A percentile compares a stretch with the other conserved stretches of the same genome.
Conservation (phyloP, 495 filamentous ascomycete species). For the Glarea lozoyensis region DNA sequence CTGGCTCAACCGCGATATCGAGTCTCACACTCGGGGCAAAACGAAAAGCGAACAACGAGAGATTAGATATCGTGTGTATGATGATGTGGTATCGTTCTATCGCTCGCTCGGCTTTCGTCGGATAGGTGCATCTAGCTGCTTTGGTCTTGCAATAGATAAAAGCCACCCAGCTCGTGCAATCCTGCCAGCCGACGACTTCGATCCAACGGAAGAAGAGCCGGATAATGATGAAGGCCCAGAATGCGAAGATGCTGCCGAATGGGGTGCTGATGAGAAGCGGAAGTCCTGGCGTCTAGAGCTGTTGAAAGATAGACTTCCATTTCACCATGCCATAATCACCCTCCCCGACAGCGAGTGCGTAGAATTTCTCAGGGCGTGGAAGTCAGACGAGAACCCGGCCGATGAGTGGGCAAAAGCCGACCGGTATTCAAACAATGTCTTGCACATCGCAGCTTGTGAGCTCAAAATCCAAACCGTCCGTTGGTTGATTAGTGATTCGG, state of each 20-base stretch:
- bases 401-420: constrained; percentile 4
- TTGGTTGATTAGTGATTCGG: constrained; percentile 3
- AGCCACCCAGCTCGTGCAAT: constrained; percentile 6
- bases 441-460: constrained; percentile 4
- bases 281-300: neutral
- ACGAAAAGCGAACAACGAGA: constrained; percentile 4
- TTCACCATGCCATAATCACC: constrained; percentile 6
- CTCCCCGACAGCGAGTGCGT: constrained; percentile 8
- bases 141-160: constrained; percentile 9
- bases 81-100: constrained; percentile 6
- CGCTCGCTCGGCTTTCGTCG: constrained; percentile 13
- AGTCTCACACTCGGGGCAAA: constrained; percentile 4
- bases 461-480: constrained; percentile 3
- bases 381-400: neutral
- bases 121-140: constrained; percentile 10
- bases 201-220: constrained; percentile 5
- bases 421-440: neutral
- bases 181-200: constrained; percentile 4
- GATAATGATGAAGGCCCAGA: neutral
- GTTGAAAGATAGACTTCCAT: neutral
- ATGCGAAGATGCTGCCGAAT: neutral
- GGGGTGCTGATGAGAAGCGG: neutral
- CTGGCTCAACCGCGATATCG: constrained; percentile 8
- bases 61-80: constrained; percentile 1
- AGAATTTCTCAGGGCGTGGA: constrained; percentile 1